Base-by-base conservation (phyloP, 2,329 filamentous ascomycete species). In the Botryotinia globosa region DNA sequence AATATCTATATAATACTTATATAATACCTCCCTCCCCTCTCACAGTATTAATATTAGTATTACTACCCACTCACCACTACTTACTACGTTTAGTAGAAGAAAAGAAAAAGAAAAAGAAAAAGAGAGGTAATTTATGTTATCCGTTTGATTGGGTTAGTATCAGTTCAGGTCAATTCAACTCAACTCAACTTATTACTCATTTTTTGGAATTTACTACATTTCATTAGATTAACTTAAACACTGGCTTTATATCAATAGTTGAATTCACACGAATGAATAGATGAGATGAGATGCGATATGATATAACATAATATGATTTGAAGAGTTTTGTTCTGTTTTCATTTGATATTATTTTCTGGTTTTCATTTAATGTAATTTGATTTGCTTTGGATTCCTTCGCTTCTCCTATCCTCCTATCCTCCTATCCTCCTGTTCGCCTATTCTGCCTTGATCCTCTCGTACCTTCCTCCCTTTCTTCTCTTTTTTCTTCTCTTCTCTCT, bases 251-350 rank as follows among this genome's bases (percentile, higher is more conserved):
- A 51, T n/a, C 25, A 12, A 51, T 1, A n/a, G 7, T n/a, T n/a
- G 25, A 0, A 7, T 54, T 16, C 0, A n/a, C 5, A 54, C 5
- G 9, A 3, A 48, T 48, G 9, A 1, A 14, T 14, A 12, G 3
- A 51, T 22, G 20, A 0, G 44, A 20, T 45, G 18, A 0, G 20
- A 20, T 45, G 18, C 7, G 18, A 45, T 45, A 22, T 1, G 1
- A 48, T 51, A 16, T n/a, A 1, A 51, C 3, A 6, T 14, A 1
- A 51, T 51, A n/a, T n/a, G 25, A 51, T 51, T 25, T n/a, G 25
- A 51, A 54, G n/a, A n/a, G n/a, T n/a, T n/a, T 54, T 54, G 25
- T 54, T 54, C 14, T 29, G 12, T 54, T 54, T 54, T 54, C 20
- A 22, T 45, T 45, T n/a, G 12, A n/a, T 54, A 3, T 54, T 1